A percentile compares a stretch with the other conserved stretches of the same genome.
Conservation (phyloP, 805 yeast species). For the Starmerella khaoyaiensis region DNA sequence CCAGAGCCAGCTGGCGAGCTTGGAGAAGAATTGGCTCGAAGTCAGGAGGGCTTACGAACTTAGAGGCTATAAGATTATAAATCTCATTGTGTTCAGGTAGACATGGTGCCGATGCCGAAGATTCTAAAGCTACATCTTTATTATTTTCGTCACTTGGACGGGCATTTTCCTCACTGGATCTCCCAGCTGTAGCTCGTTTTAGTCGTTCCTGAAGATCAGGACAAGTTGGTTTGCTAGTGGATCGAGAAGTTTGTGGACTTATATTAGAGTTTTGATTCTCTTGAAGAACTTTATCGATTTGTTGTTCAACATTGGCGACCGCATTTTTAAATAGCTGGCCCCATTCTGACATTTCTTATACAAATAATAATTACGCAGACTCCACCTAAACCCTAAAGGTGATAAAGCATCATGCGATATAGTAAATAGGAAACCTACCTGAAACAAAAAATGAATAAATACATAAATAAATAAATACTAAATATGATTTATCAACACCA, state of each 20-base stretch:
- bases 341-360: constrained; percentile 21
- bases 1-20: constrained; percentile 14
- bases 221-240: constrained; percentile 28
- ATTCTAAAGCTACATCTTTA: too few relatives aligned
- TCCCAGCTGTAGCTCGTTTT: constrained; percentile 56
- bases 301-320: constrained; percentile 33
- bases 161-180: constrained; percentile 23
- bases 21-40: constrained; percentile 19
- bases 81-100: too few relatives aligned
- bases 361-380: too few relatives aligned
- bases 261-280: constrained; percentile 13
- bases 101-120: too few relatives aligned
- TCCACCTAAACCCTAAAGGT: too few relatives aligned
- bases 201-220: constrained; percentile 73
- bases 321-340: constrained; percentile 30
- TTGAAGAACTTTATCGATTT: constrained; percentile 30
- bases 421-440: too few relatives aligned
- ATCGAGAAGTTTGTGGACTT: background rate
- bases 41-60: constrained; percentile 41
- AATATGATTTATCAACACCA: constrained; percentile 29
- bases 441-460: too few relatives aligned
- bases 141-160: background rate
- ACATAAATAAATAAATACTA: too few relatives aligned
- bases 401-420: too few relatives aligned
- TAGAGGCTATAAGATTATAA: too few relatives aligned